Base-by-base conservation (phyloP, 345 rosid genomes). In the Angophora floribunda region DNA sequence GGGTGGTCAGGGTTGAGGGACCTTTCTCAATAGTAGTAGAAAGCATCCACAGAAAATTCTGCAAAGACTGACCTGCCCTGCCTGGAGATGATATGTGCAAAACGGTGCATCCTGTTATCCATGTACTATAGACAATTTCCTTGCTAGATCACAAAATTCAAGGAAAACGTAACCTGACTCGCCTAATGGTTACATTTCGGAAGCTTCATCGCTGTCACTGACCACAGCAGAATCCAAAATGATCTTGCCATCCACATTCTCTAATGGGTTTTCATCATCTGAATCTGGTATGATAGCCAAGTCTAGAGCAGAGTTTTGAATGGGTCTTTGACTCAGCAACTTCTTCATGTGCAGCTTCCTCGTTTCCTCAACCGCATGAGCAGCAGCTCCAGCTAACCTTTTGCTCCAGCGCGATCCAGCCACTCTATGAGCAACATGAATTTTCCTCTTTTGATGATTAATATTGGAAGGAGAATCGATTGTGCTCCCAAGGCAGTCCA, bases 261-360 rank as follows among this genome's bases (percentile, higher is more conserved):
- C 24, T 41, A 75, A 75, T 75, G 49, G 82, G 67, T 51, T 88
- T 88, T 91, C 94, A 75, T 92, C 92, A n/a, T 91, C 95, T 61
- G 93, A 94, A 90, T 93, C 92, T 14, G 88, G 90, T 57, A 91
- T 87, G 15, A 88, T 52, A 17, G 30, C 41, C 28, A 49, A 50
- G 85, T 93, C 94, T 55, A 94, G 89, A 61, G 97, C 96, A 86
- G 95, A 91, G 93, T 93, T 95, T 51, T 89, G 90, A 3, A 88
- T 89, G 44, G 94, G 91, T 89, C 97, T 94, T 88, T 95, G 97
- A 91, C 97, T 92, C 91, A 91, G 85, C 87, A 91, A 91, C 61
- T 90, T 93, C 91, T 91, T 94, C 47, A 92, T 85, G 85, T 90
- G 90, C 87, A 89, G 57, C 89, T 86, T 92, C 88, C 89, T 86